Conservation (phyloP, 2,329 filamentous ascomycete genomes). For the Fusarium bulbicola region DNA sequence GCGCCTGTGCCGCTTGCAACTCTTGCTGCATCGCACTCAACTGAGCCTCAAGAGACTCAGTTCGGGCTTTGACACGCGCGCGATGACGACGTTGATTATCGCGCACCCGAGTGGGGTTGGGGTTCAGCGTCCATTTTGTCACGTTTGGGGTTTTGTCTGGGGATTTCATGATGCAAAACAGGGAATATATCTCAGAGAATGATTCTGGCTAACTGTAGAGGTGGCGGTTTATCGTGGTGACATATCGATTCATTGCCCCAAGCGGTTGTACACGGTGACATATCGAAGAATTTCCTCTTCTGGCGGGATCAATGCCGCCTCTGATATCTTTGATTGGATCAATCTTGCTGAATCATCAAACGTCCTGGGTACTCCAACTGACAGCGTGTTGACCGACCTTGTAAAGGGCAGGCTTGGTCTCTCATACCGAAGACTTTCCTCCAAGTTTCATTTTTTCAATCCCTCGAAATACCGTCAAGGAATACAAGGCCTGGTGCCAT, state of each 20-base stretch:
- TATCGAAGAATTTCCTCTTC: background rate
- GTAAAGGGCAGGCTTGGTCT: background rate
- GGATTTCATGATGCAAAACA: background rate
- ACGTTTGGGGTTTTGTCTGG: background rate
- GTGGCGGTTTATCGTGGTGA: background rate
- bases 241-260: background rate
- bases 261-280: background rate
- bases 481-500: background rate
- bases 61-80: constrained; percentile 52
- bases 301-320: background rate
- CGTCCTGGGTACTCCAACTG: background rate
- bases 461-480: background rate
- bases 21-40: constrained; percentile 28
- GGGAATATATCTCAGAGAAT: background rate
- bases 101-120: constrained; percentile 53
- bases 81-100: constrained; percentile 63
- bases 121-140: constrained; percentile 20
- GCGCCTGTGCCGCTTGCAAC: background rate
- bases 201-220: background rate
- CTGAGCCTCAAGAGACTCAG: constrained; percentile 43
- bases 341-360: background rate
- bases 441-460: background rate
- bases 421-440: background rate
- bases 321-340: background rate
- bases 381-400: background rate